Percentiles rank a stretch among this genome's conserved stretches.
These are phyloP conservation scores for Debaryomyces psychrophilus DNA, from an alignment of 1,139 yeast genomes.

Conservation along the genomic window DNA sequence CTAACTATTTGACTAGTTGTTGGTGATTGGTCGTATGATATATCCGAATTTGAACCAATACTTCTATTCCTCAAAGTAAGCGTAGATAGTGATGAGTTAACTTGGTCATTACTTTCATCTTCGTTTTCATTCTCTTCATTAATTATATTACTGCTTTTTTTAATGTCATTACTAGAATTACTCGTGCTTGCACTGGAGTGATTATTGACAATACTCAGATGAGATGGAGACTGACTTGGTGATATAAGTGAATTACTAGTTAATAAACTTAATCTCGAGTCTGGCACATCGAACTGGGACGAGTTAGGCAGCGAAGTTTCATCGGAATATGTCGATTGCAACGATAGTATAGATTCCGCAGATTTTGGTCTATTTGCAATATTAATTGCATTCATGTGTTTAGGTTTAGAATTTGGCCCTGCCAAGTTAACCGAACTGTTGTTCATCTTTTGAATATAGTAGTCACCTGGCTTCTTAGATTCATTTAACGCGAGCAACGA, in stretches of 20 bases:
- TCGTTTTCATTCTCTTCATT: constrained; percentile 16
- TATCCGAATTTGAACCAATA: constrained; percentile 8
- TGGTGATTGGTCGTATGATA: constrained; percentile 10
- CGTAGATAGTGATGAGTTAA: constrained; percentile 29
- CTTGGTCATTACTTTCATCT: constrained; percentile 15
- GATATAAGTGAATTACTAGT: constrained; percentile 36
- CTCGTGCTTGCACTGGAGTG: constrained; percentile 10
- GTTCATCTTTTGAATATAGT: constrained; percentile 39
- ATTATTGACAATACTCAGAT: constrained; percentile 13
- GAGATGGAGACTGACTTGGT: constrained; percentile 28
- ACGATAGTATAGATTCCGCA: constrained; percentile 41
- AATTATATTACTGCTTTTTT: constrained; percentile 10
- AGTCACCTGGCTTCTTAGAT: constrained; percentile 48
- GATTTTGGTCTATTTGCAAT: constrained; percentile 32
- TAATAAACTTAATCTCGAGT: constrained; percentile 44
- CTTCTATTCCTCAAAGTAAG: constrained; percentile 21
- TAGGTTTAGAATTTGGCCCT: constrained; percentile 6
- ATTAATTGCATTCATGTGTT: constrained; percentile 13
- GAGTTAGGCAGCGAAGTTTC: constrained; percentile 40
- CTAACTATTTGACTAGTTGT: not conserved
- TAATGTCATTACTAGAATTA: constrained; percentile 1
- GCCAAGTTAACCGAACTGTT: constrained; percentile 17
- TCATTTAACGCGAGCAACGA: constrained; percentile 29
- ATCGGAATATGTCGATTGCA: constrained; percentile 40
- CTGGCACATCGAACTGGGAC: constrained; percentile 39